Evolutionary conservation across 225 moss, liverwort and hornwort genomes (phyloP).

Genomic region (Thuidium tamariscinum): DNA sequence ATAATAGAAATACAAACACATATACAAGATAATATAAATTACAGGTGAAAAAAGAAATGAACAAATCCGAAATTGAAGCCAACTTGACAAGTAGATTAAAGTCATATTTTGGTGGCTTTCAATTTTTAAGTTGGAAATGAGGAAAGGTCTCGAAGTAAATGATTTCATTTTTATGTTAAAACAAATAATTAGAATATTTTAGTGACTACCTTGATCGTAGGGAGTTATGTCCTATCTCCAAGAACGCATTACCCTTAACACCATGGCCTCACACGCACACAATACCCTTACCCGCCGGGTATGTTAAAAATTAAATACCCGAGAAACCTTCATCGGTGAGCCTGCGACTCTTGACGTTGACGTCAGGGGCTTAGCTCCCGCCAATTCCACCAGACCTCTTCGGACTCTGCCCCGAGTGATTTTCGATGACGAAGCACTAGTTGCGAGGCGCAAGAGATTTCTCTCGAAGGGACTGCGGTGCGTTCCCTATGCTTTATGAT

Average conservation of each 20-base stretch:
- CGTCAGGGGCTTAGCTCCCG: background rate
- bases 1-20: accelerated
- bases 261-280: too few relatives aligned
- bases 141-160: too few relatives aligned
- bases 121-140: too few relatives aligned
- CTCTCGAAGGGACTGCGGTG: background rate
- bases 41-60: background rate
- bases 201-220: too few relatives aligned
- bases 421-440: background rate
- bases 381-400: background rate
- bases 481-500: background rate
- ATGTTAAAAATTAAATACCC: background rate
- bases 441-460: background rate
- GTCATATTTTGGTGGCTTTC: background rate
- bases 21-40: too few relatives aligned
- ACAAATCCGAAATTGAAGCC: background rate
- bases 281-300: background rate
- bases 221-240: too few relatives aligned
- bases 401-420: background rate
- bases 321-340: background rate
- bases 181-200: too few relatives aligned
- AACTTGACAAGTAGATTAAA: accelerated
- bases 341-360: background rate
- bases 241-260: too few relatives aligned
- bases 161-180: too few relatives aligned